Conservation (phyloP, 495 filamentous ascomycete genomes). For the Neurospora sp. region DNA sequence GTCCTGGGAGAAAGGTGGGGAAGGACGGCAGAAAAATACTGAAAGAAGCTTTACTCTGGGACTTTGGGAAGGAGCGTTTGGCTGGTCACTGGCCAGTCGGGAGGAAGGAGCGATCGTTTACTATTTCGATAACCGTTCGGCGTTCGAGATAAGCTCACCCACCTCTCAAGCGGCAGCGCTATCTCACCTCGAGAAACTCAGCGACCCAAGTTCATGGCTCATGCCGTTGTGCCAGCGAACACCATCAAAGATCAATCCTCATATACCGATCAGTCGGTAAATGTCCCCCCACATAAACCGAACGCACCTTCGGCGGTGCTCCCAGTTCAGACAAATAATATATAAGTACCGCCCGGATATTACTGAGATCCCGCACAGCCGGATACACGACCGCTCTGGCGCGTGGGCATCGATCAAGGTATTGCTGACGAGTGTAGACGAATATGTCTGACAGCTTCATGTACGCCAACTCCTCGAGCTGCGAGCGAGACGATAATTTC, state of each 20-base stretch:
- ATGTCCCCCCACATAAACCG: not conserved
- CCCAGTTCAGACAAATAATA: not conserved
- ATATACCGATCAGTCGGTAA: not conserved
- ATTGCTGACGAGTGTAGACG: not conserved
- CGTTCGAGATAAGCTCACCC: no score
- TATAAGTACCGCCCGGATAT: not conserved
- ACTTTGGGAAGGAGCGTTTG: no score
- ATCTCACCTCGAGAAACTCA: no score
- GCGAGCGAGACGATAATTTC: not conserved
- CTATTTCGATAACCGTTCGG: no score
- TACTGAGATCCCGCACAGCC: not conserved
- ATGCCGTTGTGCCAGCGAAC: not conserved
- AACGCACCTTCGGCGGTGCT: not conserved
- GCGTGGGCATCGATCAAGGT: not conserved
- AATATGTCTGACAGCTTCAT: not conserved
- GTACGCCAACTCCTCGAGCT: not conserved
- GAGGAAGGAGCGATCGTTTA: no score
- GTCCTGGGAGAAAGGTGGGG: no score
- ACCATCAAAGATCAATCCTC: not conserved
- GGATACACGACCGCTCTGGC: not conserved
- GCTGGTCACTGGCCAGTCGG: no score
- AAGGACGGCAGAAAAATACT: no score
- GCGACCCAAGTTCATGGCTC: no score
- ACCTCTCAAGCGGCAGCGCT: no score
- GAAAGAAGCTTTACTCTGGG: no score